Evolutionary conservation across 108 stramenopile species (phyloP), one percentile per base, ranked within the genome.

Genomic region (Cyclotella atomus): DNA sequence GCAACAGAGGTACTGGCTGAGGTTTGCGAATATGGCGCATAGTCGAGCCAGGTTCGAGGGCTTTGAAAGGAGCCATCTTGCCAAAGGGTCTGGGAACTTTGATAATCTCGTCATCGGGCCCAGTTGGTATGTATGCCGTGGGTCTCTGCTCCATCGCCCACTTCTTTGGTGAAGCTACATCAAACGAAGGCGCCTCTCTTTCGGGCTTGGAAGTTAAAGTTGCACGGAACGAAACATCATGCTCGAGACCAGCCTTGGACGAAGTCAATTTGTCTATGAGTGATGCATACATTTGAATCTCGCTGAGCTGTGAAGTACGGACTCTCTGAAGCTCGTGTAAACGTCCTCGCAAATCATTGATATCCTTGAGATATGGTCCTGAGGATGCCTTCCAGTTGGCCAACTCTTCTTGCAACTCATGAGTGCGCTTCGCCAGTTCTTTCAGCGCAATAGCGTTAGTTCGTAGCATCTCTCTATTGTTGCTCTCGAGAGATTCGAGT

Each of bases 71-170:
- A 4, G 53, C 68, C 68, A 69, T 69, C 32, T 16, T 25, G 8
- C 68, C 68, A 28, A 27, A 69, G 24, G 61, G 61, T 7, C 33
- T 41, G 5, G 72, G 72, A 17, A 73, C 49, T 32, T 36, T 52
- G 33, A 73, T 53, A 25, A 44, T 64, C 20, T 45, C 28, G 2
- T 60, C 70, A 0, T 73, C 17, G 21, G 59, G 59, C 1, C 46
- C 72, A 53, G 52, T 30, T 1, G 71, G 71, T 15, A 72, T 19
- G 27, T 72, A 72, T 3, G 60, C 72, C 3, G 61, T 73, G 14
- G 72, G 72, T 2, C 72, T 50, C 41, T 0, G 1, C 14, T 33
- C 56, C 38, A 30, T 0, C 30, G 35, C 21, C 34, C 25, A 24
- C 19, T 35, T 1, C 35, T 35, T 46, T 27, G 34, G 12, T 6